Evolutionary conservation across 306 rosid species (phyloP).

Genomic region (Casuarina glauca): DNA sequence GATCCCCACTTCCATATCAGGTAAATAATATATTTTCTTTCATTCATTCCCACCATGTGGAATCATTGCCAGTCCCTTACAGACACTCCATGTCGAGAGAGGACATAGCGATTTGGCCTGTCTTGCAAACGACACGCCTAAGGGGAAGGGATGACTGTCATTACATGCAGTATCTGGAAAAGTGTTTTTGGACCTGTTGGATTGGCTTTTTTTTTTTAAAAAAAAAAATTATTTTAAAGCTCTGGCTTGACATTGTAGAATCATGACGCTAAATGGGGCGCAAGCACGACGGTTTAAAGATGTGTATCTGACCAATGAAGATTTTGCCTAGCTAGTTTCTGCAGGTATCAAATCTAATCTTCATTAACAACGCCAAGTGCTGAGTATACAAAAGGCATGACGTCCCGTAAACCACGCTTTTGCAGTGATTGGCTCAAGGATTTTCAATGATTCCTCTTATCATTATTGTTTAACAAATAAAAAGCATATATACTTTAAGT

Average conservation of each 20-base stretch:
- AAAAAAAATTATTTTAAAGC: neutral
- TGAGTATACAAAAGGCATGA: conserved; percentile 33
- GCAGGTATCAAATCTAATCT: conserved; percentile 20
- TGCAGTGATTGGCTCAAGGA: conserved; percentile 29
- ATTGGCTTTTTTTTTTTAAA: neutral
- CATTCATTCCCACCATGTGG: conserved; percentile 32
- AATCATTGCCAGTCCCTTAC: conserved; percentile 12
- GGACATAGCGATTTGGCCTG: too few relatives aligned
- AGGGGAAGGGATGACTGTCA: too few relatives aligned
- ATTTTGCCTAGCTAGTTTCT: conserved; percentile 4
- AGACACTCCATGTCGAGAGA: too few relatives aligned
- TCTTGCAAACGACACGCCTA: too few relatives aligned
- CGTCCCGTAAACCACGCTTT: conserved; percentile 44
- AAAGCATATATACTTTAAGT: conserved; percentile 79
- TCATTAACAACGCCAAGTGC: conserved; percentile 9
- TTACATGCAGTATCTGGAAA: too few relatives aligned
- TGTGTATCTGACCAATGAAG: conserved; percentile 15
- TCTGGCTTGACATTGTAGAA: conserved; percentile 30
- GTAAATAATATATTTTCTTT: conserved; percentile 29
- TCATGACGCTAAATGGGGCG: conserved; percentile 30
- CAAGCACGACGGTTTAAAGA: neutral
- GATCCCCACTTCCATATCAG: conserved; percentile 34
- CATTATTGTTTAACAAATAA: conserved; percentile 37
- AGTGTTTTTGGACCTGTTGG: too few relatives aligned
- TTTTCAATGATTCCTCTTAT: conserved; percentile 41